phyloP scores from a whole-genome alignment of 2,329 filamentous ascomycete genomes.

The Exophiala bonariae region DNA sequence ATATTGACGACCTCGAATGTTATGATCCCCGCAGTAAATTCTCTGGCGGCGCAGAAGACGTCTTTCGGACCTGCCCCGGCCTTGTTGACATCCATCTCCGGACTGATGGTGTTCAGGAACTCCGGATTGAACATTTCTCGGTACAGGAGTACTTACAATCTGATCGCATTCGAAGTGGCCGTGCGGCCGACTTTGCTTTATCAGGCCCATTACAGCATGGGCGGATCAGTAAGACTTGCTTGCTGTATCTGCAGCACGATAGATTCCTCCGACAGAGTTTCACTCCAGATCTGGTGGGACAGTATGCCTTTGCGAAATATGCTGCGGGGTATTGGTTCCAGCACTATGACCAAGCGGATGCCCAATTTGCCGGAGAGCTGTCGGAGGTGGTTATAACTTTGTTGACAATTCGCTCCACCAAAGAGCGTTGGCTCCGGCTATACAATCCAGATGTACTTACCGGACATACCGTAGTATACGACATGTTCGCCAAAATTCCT shows the following conservation, averaged over 20 bases:
- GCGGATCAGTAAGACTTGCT: constrained; percentile 14
- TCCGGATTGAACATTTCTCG: constrained; percentile 35
- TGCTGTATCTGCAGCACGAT: constrained; percentile 13
- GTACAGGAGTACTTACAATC: constrained; percentile 37
- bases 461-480: not conserved
- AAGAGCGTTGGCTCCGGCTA: too few relatives aligned
- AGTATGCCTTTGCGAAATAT: constrained; percentile 14
- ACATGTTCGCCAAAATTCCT: not conserved
- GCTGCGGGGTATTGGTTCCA: constrained; percentile 16
- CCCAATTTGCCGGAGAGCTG: not conserved
- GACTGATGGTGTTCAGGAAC: not conserved
- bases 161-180: constrained; percentile 25
- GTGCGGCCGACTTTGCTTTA: constrained; percentile 30
- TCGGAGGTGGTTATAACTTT: not conserved
- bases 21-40: constrained; percentile 21
- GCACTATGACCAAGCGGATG: constrained; percentile 8
- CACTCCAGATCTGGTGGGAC: constrained; percentile 4
- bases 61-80: constrained; percentile 28
- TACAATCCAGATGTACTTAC: constrained; percentile 1
- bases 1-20: constrained; percentile 27
- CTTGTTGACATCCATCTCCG: constrained; percentile 30
- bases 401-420: too few relatives aligned
- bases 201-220: constrained; percentile 22
- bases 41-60: constrained; percentile 15
- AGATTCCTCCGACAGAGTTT: constrained; percentile 7